phyloP scores from a whole-genome alignment of 2,329 filamentous ascomycete genomes.

The Coleophoma eucalyptorum region DNA sequence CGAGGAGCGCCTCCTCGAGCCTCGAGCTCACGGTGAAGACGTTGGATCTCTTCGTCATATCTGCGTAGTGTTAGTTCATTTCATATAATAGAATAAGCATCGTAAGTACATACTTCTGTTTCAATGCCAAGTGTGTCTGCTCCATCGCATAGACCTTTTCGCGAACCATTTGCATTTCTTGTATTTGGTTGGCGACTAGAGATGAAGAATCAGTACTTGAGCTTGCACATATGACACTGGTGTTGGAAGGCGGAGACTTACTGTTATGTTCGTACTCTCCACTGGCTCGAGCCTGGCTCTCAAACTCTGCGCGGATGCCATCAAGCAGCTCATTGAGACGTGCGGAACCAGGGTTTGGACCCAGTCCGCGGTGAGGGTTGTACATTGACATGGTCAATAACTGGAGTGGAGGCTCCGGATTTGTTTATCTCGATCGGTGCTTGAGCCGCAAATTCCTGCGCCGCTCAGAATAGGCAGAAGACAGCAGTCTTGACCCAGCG shows the following conservation, averaged over 20 bases:
- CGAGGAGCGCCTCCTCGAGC: constrained; percentile 59
- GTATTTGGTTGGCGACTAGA: constrained; percentile 81
- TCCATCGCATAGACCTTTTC: constrained; percentile 93
- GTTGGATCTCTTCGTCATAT: constrained; percentile 87
- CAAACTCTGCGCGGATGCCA: constrained; percentile 86
- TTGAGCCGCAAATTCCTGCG: too few species aligned
- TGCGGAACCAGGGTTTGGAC: constrained; percentile 46
- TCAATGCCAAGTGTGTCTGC: constrained; percentile 81
- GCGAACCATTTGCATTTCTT: constrained; percentile 91
- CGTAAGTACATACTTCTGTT: constrained; percentile 70
- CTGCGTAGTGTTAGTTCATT: constrained; percentile 40
- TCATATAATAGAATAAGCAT: not conserved
- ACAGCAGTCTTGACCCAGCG: too few species aligned
- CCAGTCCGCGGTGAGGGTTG: constrained; percentile 80
- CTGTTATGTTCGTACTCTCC: constrained; percentile 91
- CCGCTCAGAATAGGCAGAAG: too few species aligned
- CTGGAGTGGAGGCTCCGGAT: too few species aligned
- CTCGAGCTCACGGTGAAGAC: constrained; percentile 85
- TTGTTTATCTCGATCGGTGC: too few species aligned
- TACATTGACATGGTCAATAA: constrained; percentile 68
- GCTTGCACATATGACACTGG: not conserved
- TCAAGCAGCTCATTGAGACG: constrained; percentile 91
- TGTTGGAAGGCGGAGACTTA: constrained; percentile 47
- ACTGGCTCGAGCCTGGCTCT: constrained; percentile 74
- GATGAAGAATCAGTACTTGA: not conserved